These are phyloP conservation scores for Aspergillus fructus DNA, from an alignment of 2,329 filamentous ascomycete genomes.

Conservation along the genomic window DNA sequence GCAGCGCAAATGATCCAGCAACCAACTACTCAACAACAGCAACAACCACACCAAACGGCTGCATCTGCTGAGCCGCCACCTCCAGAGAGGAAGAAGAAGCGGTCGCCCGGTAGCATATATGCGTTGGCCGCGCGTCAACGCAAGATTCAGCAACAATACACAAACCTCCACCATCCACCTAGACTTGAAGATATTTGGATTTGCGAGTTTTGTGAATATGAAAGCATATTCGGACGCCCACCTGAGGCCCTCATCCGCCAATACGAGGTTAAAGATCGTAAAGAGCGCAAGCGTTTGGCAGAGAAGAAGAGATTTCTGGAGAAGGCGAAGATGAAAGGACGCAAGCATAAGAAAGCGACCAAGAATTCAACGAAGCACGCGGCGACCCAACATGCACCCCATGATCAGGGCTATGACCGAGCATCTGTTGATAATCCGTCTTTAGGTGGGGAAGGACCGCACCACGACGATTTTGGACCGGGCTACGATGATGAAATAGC, in stretches of 20 bases:
- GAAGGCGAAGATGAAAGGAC: conserved; percentile 89
- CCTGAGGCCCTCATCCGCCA: conserved; percentile 82
- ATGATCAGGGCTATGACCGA: conserved; percentile 44
- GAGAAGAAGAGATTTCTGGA: conserved; percentile 82
- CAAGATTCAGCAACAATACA: conserved; percentile 71
- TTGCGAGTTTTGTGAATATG: conserved; percentile 98
- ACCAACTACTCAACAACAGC: conserved; percentile 19
- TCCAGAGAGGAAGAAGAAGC: conserved; percentile 63
- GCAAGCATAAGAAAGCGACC: conserved; percentile 80
- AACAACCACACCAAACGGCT: conserved; percentile 11
- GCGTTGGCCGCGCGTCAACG: conserved; percentile 73
- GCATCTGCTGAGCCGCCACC: conserved; percentile 46
- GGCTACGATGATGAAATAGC: conserved; percentile 53
- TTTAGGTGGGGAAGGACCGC: conserved; percentile 37
- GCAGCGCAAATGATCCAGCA: conserved; percentile 39
- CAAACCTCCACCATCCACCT: conserved; percentile 73
- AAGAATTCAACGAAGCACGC: conserved; percentile 61
- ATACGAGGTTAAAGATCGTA: conserved; percentile 92
- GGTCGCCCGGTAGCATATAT: conserved; percentile 69
- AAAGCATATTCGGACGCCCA: conserved; percentile 86
- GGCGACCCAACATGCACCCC: conserved; percentile 31
- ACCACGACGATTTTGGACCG: conserved; percentile 51
- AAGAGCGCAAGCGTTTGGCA: conserved; percentile 78
- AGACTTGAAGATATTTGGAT: conserved; percentile 79
- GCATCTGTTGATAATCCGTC: conserved; percentile 41